phyloP scores from a whole-genome alignment of 306 rosid species.

The Dryas drummondii region DNA sequence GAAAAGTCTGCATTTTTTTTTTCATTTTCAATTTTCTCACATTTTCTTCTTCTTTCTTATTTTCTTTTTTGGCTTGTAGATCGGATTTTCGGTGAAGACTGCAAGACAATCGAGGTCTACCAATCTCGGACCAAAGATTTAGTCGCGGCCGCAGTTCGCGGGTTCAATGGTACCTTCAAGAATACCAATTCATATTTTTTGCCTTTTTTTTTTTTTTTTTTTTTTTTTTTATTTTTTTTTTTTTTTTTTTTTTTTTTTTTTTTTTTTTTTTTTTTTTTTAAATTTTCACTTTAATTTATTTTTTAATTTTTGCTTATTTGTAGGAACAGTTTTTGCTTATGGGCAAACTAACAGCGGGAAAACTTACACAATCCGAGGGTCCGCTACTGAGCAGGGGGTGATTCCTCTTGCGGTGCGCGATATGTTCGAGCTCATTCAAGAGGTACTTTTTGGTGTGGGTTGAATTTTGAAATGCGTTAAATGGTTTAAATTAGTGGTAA shows the following conservation, averaged over 20 bases:
- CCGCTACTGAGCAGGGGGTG: conserved; percentile 69
- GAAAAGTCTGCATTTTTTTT: not conserved
- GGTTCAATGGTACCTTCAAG: conserved; percentile 67
- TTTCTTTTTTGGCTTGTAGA: conserved; percentile 36
- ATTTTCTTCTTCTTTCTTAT: not conserved
- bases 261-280: not conserved
- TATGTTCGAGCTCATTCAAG: conserved; percentile 60
- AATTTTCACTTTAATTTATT: not conserved
- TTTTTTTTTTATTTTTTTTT: not conserved
- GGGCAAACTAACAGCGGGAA: conserved; percentile 98
- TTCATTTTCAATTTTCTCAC: not conserved
- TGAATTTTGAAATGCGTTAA: not conserved
- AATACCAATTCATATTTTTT: not conserved
- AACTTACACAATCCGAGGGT: conserved; percentile 90
- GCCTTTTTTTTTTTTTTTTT: no score
- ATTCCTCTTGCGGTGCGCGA: conserved; percentile 83
- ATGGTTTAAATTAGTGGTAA: not conserved
- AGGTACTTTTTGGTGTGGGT: conserved; percentile 35
- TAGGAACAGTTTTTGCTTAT: conserved; percentile 94
- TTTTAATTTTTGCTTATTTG: conserved; percentile 5
- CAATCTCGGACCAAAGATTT: conserved; percentile 70
- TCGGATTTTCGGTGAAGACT: conserved; percentile 56
- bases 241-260: no score
- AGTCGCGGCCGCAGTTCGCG: conserved; percentile 78
- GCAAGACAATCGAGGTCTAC: conserved; percentile 60